phyloP scores from a whole-genome alignment of 1,284 basidiomycete genomes.

The Xerocomus amazonicus region DNA sequence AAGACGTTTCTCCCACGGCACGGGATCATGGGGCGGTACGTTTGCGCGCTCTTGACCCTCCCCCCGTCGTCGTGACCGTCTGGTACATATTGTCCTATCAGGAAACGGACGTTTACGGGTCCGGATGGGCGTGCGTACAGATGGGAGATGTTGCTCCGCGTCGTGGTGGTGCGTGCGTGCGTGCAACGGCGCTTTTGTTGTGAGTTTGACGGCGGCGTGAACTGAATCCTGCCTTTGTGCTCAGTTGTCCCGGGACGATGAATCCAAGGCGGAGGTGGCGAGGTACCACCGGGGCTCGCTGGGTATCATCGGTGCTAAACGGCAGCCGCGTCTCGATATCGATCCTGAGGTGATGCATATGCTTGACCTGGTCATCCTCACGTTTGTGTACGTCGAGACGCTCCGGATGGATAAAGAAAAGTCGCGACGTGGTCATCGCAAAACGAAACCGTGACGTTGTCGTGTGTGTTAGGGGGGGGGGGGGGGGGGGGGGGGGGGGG shows the following conservation, averaged over 20 bases:
- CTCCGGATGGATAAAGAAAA: constrained; percentile 25
- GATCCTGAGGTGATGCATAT: constrained; percentile 32
- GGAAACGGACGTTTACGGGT: constrained; percentile 18
- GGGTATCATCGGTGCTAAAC: constrained; percentile 17
- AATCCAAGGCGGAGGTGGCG: constrained; percentile 14
- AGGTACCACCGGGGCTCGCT: constrained; percentile 21
- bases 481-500: too few species aligned
- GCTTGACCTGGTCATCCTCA: constrained; percentile 35
- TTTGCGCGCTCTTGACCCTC: neutral
- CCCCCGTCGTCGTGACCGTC: neutral
- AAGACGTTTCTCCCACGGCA: constrained; percentile 14
- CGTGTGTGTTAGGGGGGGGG: too few species aligned
- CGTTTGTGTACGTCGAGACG: constrained; percentile 39
- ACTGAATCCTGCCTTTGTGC: too few species aligned
- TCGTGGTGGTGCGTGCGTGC: constrained; percentile 14
- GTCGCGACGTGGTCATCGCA: neutral
- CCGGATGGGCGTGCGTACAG: constrained; percentile 16
- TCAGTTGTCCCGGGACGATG: constrained; percentile 14
- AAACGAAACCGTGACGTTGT: too few species aligned
- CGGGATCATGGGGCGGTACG: constrained; percentile 19
- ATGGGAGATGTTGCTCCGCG: constrained; percentile 12
- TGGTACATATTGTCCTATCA: neutral
- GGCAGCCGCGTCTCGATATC: constrained; percentile 31
- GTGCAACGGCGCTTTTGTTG: neutral
- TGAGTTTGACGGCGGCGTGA: neutral